Percentiles rank a stretch among this genome's conserved stretches.
Evolutionary conservation across 1,284 basidiomycete genomes (phyloP).

Genomic region (Pseudozyma thailandica): DNA sequence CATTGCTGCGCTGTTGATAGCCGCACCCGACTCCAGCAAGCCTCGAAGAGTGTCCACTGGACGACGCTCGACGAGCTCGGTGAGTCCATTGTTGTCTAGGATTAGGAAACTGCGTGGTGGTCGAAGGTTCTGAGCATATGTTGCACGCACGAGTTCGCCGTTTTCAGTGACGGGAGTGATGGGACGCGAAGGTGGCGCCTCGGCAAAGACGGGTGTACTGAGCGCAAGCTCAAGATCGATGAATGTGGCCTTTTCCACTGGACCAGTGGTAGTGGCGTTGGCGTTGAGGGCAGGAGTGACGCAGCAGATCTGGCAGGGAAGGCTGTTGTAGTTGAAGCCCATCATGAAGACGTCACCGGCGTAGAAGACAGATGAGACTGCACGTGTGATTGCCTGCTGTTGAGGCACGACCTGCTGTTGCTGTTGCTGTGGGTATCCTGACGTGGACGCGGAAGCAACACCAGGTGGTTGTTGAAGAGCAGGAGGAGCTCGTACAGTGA

Average conservation of each 20-base stretch:
- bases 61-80: constrained; percentile 82
- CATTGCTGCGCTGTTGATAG: constrained; percentile 56
- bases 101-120: constrained; percentile 82
- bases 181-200: constrained; percentile 27
- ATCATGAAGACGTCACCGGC: constrained; percentile 51
- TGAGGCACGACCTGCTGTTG: constrained; percentile 18
- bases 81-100: constrained; percentile 84
- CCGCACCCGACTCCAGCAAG: constrained; percentile 67
- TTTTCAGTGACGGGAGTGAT: constrained; percentile 37
- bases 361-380: constrained; percentile 47
- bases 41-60: constrained; percentile 81
- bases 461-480: constrained; percentile 46
- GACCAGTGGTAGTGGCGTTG: constrained; percentile 31
- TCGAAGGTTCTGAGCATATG: constrained; percentile 81
- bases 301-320: constrained; percentile 46
- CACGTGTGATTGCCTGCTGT: constrained; percentile 34
- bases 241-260: constrained; percentile 48
- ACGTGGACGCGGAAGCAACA: constrained; percentile 17
- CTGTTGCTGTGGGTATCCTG: constrained; percentile 21
- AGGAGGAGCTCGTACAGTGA: constrained; percentile 43
- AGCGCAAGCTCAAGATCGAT: constrained; percentile 48
- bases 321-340: constrained; percentile 52
- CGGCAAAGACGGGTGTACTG: constrained; percentile 56
- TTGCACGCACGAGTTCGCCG: constrained; percentile 74
- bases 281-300: constrained; percentile 42